Evolutionary conservation across 805 yeast genomes (phyloP), one percentile per base, ranked within the genome.

Genomic region (Spathaspora sp.): DNA sequence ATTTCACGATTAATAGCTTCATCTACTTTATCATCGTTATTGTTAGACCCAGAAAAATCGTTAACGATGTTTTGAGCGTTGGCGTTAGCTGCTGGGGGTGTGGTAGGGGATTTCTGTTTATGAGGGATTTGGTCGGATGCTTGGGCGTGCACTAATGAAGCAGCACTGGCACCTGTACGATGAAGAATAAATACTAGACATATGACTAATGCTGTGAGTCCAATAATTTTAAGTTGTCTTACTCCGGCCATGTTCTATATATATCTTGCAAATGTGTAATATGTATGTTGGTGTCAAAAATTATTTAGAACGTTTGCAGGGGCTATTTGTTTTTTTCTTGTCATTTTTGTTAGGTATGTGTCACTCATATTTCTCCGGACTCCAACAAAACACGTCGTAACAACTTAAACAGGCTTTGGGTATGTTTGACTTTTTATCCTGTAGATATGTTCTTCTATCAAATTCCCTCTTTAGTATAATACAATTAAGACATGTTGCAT

Each of bases 401-500:
- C 62, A 58, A 16, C 17, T n/a, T 11, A 48, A 48, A 44, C 62
- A 58, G 5, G 49, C 18, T 18, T 48, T 53, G 2, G 62, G 60
- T 1, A 54, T 46, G 19, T 9, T 4, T 14, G 20, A 39, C 12
- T 19, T 20, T 10, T 19, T 44, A 1, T 5, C 17, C 14, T 29
- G 40, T 29, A 29, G 11, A 29, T 29, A 29, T 29, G 32, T 9
- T 5, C 42, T 53, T 39, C 76, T 62, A 54, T 81, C 86, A 50
- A 77, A 73, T 39, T 72, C 70, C 52, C 87, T 65, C 52, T 82
- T 82, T 35, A 82, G 56, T 18, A 82, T 62, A 0, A 85, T 77
- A 64, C 90, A 85, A 1, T 80, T 82, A 7, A 84, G 55, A 57
- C 90, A 85, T 7, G 66, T 64, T 3, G 74, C 60, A 60, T 68